phyloP scores from a whole-genome alignment of 768 basidiomycete genomes.

The Termitomyces sp. region DNA sequence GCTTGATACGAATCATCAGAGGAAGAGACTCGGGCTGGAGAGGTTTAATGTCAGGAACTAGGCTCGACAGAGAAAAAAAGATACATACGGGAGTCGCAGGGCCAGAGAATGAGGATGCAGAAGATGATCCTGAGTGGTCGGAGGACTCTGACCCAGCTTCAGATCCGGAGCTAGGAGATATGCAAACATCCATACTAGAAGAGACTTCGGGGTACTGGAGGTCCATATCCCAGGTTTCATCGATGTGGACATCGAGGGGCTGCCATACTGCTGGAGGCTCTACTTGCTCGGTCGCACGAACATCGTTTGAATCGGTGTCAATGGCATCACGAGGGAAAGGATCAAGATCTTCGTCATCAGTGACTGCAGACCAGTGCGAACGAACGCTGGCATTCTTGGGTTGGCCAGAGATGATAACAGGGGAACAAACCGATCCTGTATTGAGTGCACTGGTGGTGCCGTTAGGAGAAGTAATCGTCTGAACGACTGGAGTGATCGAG shows the following conservation, averaged over 20 bases:
- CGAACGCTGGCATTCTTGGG: conserved; percentile 1
- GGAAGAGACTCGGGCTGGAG: conserved; percentile 7
- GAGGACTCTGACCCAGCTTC: conserved; percentile 9
- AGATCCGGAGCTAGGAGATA: conserved; percentile 7
- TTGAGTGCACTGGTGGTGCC: conserved; percentile 16
- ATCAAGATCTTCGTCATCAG: conserved; percentile 5
- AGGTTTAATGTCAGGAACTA: not conserved
- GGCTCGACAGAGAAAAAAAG: not conserved
- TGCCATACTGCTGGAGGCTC: conserved; percentile 6
- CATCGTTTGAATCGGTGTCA: not conserved
- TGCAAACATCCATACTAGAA: conserved; percentile 9
- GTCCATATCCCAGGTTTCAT: conserved; percentile 18
- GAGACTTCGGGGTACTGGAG: conserved; percentile 8
- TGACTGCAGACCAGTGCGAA: conserved; percentile 12
- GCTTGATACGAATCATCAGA: conserved; percentile 27
- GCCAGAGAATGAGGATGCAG: conserved; percentile 16
- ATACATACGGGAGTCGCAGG: conserved; percentile 25
- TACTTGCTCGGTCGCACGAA: conserved; percentile 8
- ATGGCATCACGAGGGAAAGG: conserved; percentile 8
- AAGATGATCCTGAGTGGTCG: conserved; percentile 12
- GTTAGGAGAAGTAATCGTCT: conserved; percentile 16
- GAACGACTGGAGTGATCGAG: conserved; percentile 17
- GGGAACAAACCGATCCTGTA: conserved; percentile 3
- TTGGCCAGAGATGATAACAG: conserved; percentile 3
- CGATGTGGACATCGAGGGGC: conserved; percentile 22